phyloP scores from a whole-genome alignment of 2,329 filamentous ascomycete genomes.

The Cladosporium colombiae region DNA sequence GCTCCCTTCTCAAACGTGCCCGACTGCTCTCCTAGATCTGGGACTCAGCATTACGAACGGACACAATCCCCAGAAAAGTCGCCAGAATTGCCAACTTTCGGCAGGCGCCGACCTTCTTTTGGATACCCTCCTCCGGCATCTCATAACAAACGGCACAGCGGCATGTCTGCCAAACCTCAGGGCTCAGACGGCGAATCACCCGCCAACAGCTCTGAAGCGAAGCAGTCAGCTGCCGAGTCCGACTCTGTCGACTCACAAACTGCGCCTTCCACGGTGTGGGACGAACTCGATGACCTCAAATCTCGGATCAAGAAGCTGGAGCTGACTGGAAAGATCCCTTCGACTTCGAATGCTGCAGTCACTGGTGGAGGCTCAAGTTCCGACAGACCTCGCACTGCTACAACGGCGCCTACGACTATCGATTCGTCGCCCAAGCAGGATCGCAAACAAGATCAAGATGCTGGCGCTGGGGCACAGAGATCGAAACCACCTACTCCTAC shows the following conservation, averaged over 20 bases:
- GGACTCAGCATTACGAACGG: constrained; percentile 22
- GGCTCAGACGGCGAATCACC: constrained; percentile 32
- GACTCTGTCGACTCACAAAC: constrained; percentile 87
- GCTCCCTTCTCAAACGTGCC: constrained; percentile 25
- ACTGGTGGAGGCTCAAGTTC: constrained; percentile 53
- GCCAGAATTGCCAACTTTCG: constrained; percentile 30
- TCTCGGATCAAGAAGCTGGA: constrained; percentile 89
- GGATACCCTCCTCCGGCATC: constrained; percentile 16
- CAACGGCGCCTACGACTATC: constrained; percentile 85
- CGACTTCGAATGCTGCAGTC: constrained; percentile 78
- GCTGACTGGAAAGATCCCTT: constrained; percentile 80
- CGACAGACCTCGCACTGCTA: constrained; percentile 86
- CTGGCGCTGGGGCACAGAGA: constrained; percentile 26
- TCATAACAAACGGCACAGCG: constrained; percentile 4
- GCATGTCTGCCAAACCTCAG: constrained; percentile 11
- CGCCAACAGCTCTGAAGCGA: constrained; percentile 48
- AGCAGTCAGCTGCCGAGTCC: constrained; percentile 53
- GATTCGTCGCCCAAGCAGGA: constrained; percentile 83
- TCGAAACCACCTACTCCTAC: neutral
- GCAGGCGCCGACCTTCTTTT: constrained; percentile 31
- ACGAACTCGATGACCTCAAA: constrained; percentile 93
- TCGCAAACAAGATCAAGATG: constrained; percentile 48
- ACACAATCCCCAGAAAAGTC: constrained; percentile 33
- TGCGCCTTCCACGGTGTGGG: constrained; percentile 92
- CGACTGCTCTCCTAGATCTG: constrained; percentile 27